Conservation (phyloP, 148 eudicot genomes). For the Silene latifolia region DNA sequence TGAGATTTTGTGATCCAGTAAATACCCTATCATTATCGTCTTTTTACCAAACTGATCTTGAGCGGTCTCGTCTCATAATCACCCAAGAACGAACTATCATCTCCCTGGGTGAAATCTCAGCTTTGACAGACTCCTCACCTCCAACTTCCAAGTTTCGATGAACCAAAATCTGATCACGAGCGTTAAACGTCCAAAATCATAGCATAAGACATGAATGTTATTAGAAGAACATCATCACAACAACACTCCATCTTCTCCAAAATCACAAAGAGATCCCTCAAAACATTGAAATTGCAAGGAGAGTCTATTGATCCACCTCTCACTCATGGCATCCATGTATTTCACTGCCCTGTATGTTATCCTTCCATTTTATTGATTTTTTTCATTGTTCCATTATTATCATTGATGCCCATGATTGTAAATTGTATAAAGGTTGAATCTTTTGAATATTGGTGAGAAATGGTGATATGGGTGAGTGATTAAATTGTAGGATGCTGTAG, state of each 20-base stretch:
- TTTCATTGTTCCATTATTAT: neutral
- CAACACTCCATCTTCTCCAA: conserved; percentile 25
- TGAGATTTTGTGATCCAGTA: too few species aligned
- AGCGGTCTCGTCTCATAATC: neutral
- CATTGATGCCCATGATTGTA: neutral
- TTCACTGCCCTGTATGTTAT: conserved; percentile 75
- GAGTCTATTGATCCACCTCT: conserved; percentile 37
- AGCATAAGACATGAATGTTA: conserved; percentile 36
- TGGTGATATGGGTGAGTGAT: conserved; percentile 3
- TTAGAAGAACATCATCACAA: conserved; percentile 34
- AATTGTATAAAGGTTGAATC: conserved; percentile 13
- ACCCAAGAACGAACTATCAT: too few species aligned
- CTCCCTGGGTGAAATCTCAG: too few species aligned
- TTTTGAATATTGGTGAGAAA: conserved; percentile 15
- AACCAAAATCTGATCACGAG: too few species aligned
- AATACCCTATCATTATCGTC: too few species aligned
- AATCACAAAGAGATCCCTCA: conserved; percentile 44
- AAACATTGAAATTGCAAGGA: conserved; percentile 33
- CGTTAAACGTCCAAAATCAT: too few species aligned
- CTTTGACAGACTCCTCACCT: too few species aligned
- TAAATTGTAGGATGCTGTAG: conserved; percentile 62
- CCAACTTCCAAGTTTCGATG: too few species aligned
- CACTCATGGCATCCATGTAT: conserved; percentile 68
- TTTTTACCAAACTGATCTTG: too few species aligned
- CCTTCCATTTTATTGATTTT: neutral